Percentiles rank a stretch among this genome's conserved stretches.
Conservation (phyloP, 2,329 filamentous ascomycete species). For the Pseudogymnoascus sp. region DNA sequence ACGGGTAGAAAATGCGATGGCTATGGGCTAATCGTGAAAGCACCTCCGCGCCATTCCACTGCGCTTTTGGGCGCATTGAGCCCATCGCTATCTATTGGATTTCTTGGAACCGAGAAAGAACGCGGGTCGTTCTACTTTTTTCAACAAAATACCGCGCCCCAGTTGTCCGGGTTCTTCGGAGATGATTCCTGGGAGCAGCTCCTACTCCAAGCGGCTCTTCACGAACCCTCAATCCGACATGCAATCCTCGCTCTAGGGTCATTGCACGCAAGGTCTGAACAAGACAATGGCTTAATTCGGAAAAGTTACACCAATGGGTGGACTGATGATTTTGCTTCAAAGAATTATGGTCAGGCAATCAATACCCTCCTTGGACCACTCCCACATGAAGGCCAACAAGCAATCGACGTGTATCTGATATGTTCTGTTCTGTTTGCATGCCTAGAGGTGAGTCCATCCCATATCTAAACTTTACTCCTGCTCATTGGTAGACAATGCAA, state of each 20-base stretch:
- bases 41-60: neutral
- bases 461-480: neutral
- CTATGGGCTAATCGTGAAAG: neutral
- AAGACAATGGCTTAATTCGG: neutral
- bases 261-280: neutral
- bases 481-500: constrained; percentile 16
- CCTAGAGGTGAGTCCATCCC: neutral
- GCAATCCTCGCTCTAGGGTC: constrained; percentile 10
- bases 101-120: neutral
- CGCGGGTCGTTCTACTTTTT: constrained; percentile 4
- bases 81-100: neutral
- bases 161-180: constrained; percentile 10
- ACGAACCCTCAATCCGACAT: constrained; percentile 1
- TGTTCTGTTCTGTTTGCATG: neutral
- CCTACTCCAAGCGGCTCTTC: constrained; percentile 10
- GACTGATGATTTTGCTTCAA: neutral
- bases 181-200: constrained; percentile 9
- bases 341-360: neutral
- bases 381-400: neutral
- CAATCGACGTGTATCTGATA: neutral
- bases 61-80: neutral
- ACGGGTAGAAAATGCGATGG: constrained; percentile 8
- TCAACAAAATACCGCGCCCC: constrained; percentile 1
- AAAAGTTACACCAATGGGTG: neutral
- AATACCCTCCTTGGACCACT: neutral